phyloP scores from a whole-genome alignment of 768 basidiomycete species.

The Boletus huronensis region DNA sequence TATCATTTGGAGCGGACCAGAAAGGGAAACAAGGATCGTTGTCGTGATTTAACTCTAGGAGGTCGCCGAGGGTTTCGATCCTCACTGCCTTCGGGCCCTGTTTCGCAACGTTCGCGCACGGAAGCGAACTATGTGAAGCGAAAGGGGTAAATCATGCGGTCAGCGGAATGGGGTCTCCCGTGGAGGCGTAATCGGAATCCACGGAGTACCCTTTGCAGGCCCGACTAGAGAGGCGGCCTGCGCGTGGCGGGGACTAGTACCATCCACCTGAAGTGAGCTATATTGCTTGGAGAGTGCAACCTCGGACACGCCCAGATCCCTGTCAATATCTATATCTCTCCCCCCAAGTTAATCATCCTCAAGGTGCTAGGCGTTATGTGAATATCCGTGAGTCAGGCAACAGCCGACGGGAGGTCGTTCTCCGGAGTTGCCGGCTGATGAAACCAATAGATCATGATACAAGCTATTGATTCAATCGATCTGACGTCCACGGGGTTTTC shows the following conservation, averaged over 20 bases:
- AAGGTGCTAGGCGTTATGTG: neutral
- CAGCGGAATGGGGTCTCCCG: conserved; percentile 1
- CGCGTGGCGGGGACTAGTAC: neutral
- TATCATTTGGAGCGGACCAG: neutral
- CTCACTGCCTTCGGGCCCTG: conserved; percentile 20
- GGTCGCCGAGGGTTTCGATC: conserved; percentile 15
- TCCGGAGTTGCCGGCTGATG: conserved; percentile 6
- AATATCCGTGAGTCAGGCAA: conserved; percentile 9
- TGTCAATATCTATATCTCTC: neutral
- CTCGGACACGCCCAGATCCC: neutral
- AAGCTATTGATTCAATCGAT: conserved; percentile 1
- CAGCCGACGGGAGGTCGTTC: conserved; percentile 7
- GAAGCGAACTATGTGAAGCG: conserved; percentile 20
- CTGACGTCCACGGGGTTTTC: neutral
- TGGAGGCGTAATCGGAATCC: conserved; percentile 20
- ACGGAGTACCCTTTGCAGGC: conserved; percentile 13
- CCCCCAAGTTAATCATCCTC: neutral
- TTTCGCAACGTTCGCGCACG: conserved; percentile 18
- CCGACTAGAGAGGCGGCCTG: conserved; percentile 1
- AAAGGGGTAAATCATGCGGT: conserved; percentile 12
- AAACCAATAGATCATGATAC: conserved; percentile 5
- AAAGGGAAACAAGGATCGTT: conserved; percentile 4
- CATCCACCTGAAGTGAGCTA: neutral
- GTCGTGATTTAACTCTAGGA: conserved; percentile 4
- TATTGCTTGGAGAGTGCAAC: neutral